These are phyloP conservation scores for Candolleomyces aberdarensis DNA, from an alignment of 768 basidiomycete species.

Conservation along the genomic window DNA sequence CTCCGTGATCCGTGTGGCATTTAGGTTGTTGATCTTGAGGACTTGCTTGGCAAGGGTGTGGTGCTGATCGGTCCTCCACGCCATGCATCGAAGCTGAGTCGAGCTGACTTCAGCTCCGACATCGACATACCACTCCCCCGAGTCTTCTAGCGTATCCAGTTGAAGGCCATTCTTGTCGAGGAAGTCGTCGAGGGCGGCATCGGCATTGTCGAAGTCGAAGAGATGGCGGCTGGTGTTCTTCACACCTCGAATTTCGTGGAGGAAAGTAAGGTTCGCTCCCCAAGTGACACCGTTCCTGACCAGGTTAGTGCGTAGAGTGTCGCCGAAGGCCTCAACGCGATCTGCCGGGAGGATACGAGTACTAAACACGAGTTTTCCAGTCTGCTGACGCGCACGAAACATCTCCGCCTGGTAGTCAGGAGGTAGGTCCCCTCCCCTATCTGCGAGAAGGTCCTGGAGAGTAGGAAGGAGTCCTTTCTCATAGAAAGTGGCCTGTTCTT, in stretches of 20 bases:
- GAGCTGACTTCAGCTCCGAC: slow-evolving; percentile 18
- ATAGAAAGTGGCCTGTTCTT: no score
- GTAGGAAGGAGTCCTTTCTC: no score
- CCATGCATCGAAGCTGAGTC: slow-evolving; percentile 4
- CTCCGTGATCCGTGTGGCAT: slow-evolving; percentile 3
- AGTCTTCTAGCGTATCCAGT: neutral
- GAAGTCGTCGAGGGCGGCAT: neutral
- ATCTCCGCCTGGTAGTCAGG: no score
- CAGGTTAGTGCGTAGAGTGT: no score
- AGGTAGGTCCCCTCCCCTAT: no score
- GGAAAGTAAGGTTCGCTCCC: no score
- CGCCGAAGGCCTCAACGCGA: no score
- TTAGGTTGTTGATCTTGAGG: neutral
- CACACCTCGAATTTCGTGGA: slow-evolving; percentile 1
- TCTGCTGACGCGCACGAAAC: no score
- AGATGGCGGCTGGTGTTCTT: slow-evolving; percentile 6
- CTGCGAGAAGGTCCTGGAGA: no score
- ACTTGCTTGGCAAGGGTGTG: neutral
- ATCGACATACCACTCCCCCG: slow-evolving; percentile 20
- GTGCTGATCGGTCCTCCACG: slow-evolving; percentile 11
- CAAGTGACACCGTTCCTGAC: no score
- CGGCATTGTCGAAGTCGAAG: neutral
- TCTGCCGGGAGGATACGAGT: no score
- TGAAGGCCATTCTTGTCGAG: neutral
- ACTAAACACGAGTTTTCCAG: no score